Evolutionary conservation across 768 basidiomycete genomes (phyloP), one percentile per base, ranked within the genome.

Genomic region (Phanerodontia chrysosporium): DNA sequence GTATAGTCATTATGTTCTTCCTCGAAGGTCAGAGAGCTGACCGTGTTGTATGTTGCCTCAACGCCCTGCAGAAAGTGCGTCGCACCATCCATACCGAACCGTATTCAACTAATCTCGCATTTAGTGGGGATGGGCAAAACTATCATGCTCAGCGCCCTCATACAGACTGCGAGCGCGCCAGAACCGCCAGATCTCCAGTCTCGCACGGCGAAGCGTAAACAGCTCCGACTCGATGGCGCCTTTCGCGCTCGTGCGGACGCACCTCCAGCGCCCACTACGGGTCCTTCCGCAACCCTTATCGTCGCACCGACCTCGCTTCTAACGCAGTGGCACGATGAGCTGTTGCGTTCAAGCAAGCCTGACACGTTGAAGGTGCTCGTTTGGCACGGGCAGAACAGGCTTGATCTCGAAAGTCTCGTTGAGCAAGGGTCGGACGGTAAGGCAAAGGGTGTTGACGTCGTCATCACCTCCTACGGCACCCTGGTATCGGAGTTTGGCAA

Each of bases 121-220:
- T 7, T 55, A 92, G 91, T 95, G 92, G 92, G 92, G n/a, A 89
- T 95, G 84, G 93, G 93, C 7, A 95, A 95, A 75, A 93, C 92
- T 0, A 94, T 95, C 63, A 95, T 95, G 91, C 72, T 97, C 32
- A 91, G 94, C 1, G 86, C 92, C 10, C 82, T 97, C 53, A 89
- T 97, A 25, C 94, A 95, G 62, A 86, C 84, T 12, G 92, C 88
- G 63, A 82, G 79, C 48, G 80, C 75, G 5, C 72, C 77, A 3
- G 78, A 83, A 21, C 70, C 74, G 21, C 63, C 74, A 12, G 64
- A 70, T n/a, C 65, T 68, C 1, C 67, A 72, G 13, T 58, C 67
- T 16, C 62, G 69, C 3, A 57, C 58, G 24, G 64, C 68, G 49
- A 86, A 80, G 58, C 72, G 72, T 5, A 82, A 81, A 35, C 88